phyloP scores from a whole-genome alignment of 495 filamentous ascomycete species.

The Lepidopterella palustris region DNA sequence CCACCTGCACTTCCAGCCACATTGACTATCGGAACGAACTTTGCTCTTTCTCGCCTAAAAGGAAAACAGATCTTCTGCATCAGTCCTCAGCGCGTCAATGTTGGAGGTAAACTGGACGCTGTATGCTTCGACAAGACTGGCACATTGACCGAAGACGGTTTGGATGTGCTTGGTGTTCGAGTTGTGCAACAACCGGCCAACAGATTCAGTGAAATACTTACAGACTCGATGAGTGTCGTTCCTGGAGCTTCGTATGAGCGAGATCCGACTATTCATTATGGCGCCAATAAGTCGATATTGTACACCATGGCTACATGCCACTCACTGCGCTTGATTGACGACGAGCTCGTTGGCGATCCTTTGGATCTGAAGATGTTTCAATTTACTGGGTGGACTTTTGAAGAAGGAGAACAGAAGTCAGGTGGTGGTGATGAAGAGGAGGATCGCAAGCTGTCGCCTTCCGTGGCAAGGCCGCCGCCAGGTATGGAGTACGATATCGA shows the following conservation, averaged over 20 bases:
- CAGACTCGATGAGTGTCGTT: conserved; percentile 49
- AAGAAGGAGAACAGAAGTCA: conserved; percentile 67
- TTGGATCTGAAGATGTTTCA: conserved; percentile 99
- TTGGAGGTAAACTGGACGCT: conserved; percentile 90
- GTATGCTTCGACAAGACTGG: conserved; percentile 99
- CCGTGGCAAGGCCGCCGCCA: conserved; percentile 77
- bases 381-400: conserved; percentile 88
- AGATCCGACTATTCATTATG: conserved; percentile 52
- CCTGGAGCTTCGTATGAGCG: conserved; percentile 48
- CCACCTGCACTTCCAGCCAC: conserved; percentile 96
- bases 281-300: conserved; percentile 62
- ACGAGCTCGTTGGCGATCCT: conserved; percentile 85
- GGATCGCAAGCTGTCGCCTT: conserved; percentile 62
- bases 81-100: conserved; percentile 91
- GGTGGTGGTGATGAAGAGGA: conserved; percentile 56
- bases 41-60: conserved; percentile 81
- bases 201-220: conserved; percentile 55
- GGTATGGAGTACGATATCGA: conserved; percentile 51
- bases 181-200: conserved; percentile 59
- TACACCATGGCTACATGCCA: conserved; percentile 98
- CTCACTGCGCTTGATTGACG: conserved; percentile 78
- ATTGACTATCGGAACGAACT: conserved; percentile 92
- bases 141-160: conserved; percentile 91
- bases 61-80: conserved; percentile 92
- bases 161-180: conserved; percentile 87